Percentiles rank a stretch among this genome's conserved stretches.
These are phyloP conservation scores for Diaporthe citriasiana DNA, from an alignment of 2,329 filamentous ascomycete species.

Conservation along the genomic window DNA sequence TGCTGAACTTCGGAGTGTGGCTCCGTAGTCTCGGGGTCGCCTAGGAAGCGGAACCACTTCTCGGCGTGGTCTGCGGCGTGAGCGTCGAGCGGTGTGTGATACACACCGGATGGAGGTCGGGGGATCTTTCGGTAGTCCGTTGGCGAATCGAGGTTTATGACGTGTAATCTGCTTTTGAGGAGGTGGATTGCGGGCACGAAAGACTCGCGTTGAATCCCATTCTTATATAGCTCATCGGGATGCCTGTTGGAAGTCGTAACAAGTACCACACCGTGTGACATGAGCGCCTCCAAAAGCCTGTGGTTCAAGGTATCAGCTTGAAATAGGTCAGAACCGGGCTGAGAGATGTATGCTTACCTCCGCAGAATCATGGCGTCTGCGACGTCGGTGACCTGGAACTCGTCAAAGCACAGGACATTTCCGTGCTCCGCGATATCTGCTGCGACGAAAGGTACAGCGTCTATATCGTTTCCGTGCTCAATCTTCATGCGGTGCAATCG, in stretches of 20 bases:
- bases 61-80: slow-evolving; percentile 86
- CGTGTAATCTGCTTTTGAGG: slow-evolving; percentile 84
- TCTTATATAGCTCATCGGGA: slow-evolving; percentile 96
- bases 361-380: slow-evolving; percentile 98
- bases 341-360: slow-evolving; percentile 59
- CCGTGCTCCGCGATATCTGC: slow-evolving; percentile 91
- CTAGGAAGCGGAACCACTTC: slow-evolving; percentile 96
- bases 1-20: slow-evolving; percentile 84
- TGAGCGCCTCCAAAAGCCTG: slow-evolving; percentile 86
- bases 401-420: slow-evolving; percentile 95
- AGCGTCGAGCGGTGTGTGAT: slow-evolving; percentile 87
- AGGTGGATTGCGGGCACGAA: slow-evolving; percentile 97
- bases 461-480: slow-evolving; percentile 88
- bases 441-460: slow-evolving; percentile 91
- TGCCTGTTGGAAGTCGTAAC: slow-evolving; percentile 98
- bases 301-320: neutral
- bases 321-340: neutral
- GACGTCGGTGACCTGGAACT: slow-evolving; percentile 98
- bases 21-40: slow-evolving; percentile 81
- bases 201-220: slow-evolving; percentile 94
- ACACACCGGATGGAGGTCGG: slow-evolving; percentile 91
- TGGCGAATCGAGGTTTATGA: slow-evolving; percentile 94
- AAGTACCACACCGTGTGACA: slow-evolving; percentile 96
- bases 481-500: slow-evolving; percentile 92
- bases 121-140: slow-evolving; percentile 99